phyloP scores from a whole-genome alignment of 1,284 basidiomycete species.

The Wallemia hederae region DNA sequence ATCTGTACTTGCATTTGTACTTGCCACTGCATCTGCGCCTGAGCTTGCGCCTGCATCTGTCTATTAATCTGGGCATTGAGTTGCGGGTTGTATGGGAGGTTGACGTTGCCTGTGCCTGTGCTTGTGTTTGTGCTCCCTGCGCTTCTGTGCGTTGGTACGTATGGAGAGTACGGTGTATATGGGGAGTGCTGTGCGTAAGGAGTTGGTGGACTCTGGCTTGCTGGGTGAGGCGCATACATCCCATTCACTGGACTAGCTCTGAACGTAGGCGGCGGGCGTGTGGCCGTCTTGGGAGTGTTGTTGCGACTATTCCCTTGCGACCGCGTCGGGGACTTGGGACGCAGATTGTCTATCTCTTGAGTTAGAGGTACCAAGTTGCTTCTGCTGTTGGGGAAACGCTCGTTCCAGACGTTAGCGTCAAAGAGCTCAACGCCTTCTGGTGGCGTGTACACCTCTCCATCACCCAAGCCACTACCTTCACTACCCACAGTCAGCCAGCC shows the following conservation, averaged over 20 bases:
- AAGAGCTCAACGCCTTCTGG: conserved; percentile 17
- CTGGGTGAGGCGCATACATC: too few relatives aligned
- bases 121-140: too few relatives aligned
- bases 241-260: too few relatives aligned
- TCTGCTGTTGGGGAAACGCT: conserved; percentile 21
- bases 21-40: neutral
- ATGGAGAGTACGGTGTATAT: too few relatives aligned
- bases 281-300: neutral
- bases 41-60: neutral
- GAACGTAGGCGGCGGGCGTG: neutral
- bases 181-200: too few relatives aligned
- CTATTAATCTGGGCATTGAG: neutral
- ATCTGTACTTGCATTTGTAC: neutral
- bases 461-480: conserved; percentile 9
- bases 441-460: conserved; percentile 8
- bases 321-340: conserved; percentile 54
- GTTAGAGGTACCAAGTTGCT: conserved; percentile 29
- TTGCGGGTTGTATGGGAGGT: neutral
- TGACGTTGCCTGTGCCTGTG: neutral
- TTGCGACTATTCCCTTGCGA: neutral
- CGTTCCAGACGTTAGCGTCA: conserved; percentile 9
- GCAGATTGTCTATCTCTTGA: conserved; percentile 46
- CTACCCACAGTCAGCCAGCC: conserved; percentile 73
- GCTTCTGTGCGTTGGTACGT: too few relatives aligned
- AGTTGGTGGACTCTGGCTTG: too few relatives aligned